Conservation (phyloP, 495 filamentous ascomycete genomes). For the Aspergillus kassunensis region DNA sequence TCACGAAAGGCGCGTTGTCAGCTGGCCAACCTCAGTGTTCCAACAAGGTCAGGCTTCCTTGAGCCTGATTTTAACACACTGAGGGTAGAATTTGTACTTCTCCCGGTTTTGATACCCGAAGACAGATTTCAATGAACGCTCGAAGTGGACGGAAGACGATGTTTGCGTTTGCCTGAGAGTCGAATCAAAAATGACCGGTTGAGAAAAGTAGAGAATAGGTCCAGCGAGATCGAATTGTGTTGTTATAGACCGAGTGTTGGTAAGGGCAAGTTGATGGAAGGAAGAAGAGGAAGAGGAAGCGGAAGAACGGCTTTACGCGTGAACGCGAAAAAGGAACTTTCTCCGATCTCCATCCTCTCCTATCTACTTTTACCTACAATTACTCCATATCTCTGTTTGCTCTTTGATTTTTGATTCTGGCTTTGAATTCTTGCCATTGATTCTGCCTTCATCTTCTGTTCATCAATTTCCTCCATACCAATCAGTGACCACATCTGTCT, state of each 20-base stretch:
- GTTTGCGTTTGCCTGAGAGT: background rate
- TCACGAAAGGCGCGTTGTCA: background rate
- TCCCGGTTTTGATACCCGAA: background rate
- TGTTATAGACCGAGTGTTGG: background rate
- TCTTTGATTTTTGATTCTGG: background rate
- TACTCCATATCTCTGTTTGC: background rate
- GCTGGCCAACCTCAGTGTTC: background rate
- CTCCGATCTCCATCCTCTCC: background rate
- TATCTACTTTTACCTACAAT: background rate
- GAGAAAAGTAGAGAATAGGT: background rate
- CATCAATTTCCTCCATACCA: background rate
- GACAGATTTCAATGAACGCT: background rate
- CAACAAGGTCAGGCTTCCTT: background rate
- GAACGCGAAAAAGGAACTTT: slow-evolving; percentile 8
- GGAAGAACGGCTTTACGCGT: slow-evolving; percentile 18
- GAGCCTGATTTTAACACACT: background rate
- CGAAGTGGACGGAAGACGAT: background rate
- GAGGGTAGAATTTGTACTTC: background rate
- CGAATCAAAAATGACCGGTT: background rate
- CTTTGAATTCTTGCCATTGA: background rate
- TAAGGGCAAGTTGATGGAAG: slow-evolving; percentile 1
- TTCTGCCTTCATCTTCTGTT: background rate
- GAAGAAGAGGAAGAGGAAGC: slow-evolving; percentile 8
- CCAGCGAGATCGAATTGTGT: background rate
- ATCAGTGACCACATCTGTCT: background rate